Percentiles rank a stretch among this genome's conserved stretches.
Evolutionary conservation across 2,329 filamentous ascomycete species (phyloP).

Genomic region (Cladophialophora immunda): DNA sequence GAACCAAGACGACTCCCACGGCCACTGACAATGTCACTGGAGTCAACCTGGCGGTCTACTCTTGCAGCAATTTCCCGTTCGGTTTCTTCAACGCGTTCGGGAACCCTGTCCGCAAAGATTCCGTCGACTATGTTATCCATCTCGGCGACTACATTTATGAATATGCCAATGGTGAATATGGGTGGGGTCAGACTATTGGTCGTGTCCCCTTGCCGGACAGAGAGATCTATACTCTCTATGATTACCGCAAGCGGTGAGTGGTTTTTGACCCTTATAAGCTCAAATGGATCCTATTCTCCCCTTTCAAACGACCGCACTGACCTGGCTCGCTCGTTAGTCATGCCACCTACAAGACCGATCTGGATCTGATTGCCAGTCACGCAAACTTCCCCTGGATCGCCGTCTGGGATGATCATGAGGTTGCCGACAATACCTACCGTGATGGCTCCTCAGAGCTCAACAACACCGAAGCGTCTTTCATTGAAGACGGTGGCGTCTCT

Average conservation of each 20-base stretch:
- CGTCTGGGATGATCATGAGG: slow-evolving; percentile 71
- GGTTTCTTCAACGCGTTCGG: slow-evolving; percentile 42
- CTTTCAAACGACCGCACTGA: not conserved
- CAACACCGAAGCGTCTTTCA: slow-evolving; percentile 73
- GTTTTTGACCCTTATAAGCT: not conserved
- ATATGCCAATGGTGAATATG: slow-evolving; percentile 58
- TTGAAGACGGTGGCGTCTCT: slow-evolving; percentile 64
- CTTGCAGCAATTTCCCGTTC: slow-evolving; percentile 72
- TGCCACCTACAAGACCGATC: slow-evolving; percentile 69
- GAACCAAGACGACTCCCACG: slow-evolving; percentile 74
- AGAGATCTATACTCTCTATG: slow-evolving; percentile 57
- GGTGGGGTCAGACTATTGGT: slow-evolving; percentile 61
- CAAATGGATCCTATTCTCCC: not conserved
- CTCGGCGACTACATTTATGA: slow-evolving; percentile 70
- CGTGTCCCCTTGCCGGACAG: slow-evolving; percentile 63
- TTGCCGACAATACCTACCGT: slow-evolving; percentile 71
- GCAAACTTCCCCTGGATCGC: slow-evolving; percentile 69
- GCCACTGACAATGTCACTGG: slow-evolving; percentile 64
- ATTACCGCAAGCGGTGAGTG: slow-evolving; percentile 62
- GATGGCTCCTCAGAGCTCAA: slow-evolving; percentile 69
- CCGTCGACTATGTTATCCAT: slow-evolving; percentile 68
- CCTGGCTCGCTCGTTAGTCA: slow-evolving; percentile 34
- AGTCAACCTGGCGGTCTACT: slow-evolving; percentile 73
- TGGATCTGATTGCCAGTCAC: slow-evolving; percentile 65
- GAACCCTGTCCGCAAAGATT: slow-evolving; percentile 67